phyloP scores from a whole-genome alignment of 169 alveolate species.

The Pseudocohnilembus persalinus region DNA sequence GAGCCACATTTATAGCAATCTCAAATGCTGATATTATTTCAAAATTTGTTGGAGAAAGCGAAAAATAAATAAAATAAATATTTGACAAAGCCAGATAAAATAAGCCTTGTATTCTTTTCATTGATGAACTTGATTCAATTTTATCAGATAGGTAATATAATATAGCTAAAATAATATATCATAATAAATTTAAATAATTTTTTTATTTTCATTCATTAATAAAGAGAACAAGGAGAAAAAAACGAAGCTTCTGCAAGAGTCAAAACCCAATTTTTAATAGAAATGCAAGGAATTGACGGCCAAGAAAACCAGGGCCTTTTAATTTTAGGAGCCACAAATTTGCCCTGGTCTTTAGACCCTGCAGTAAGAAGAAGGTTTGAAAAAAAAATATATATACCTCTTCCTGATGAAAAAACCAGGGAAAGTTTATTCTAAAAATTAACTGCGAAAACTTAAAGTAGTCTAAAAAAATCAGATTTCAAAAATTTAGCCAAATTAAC shows the following conservation, averaged over 20 bases:
- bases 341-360: conserved; percentile 99
- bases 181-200: not conserved
- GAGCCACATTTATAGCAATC: conserved; percentile 93
- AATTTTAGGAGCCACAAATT: conserved; percentile 92
- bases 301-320: conserved; percentile 86
- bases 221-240: conserved; percentile 90
- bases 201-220: too few species aligned
- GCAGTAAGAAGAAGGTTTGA: conserved; percentile 97
- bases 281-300: conserved; percentile 95
- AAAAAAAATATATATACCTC: conserved; percentile 97
- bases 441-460: conserved; percentile 79
- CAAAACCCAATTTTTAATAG: conserved; percentile 99
- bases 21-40: conserved; percentile 97
- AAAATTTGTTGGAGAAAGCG: conserved; percentile 99
- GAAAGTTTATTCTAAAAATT: conserved; percentile 76
- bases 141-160: too few species aligned
- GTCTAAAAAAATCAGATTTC: conserved; percentile 66
- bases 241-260: conserved; percentile 98
- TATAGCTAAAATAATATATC: conserved; percentile 67
- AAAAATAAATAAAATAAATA: conserved; percentile 89
- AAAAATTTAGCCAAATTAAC: conserved; percentile 69
- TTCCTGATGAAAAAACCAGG: conserved; percentile 96
- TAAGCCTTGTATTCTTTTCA: conserved; percentile 96
- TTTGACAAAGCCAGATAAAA: conserved; percentile 96
- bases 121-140: conserved; percentile 98